Conservation (phyloP, 2,329 filamentous ascomycete species). For the Diaporthe australafricana region DNA sequence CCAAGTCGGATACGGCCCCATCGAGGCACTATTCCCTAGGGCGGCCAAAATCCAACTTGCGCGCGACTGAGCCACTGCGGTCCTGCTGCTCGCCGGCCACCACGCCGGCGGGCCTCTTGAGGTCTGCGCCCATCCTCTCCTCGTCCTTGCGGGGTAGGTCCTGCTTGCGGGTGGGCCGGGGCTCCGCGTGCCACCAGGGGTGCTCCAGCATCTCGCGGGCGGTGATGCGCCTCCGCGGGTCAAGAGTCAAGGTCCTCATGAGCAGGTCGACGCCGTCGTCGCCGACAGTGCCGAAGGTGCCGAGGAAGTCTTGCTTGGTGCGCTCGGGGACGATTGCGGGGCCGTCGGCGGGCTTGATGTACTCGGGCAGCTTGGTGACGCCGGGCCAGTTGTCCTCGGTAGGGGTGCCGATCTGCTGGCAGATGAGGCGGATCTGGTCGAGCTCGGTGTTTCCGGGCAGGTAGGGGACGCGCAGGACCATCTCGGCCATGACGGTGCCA, state of each 20-base stretch:
- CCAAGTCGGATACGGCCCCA: not conserved
- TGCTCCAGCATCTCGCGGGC: conserved; percentile 84
- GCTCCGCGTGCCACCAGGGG: conserved; percentile 86
- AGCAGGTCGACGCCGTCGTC: conserved; percentile 87
- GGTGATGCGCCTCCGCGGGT: conserved; percentile 86
- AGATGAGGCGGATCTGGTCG: conserved; percentile 87
- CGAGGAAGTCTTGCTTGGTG: conserved; percentile 78
- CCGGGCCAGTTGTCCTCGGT: conserved; percentile 97
- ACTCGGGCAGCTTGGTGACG: conserved; percentile 82
- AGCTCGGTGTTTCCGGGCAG: conserved; percentile 87
- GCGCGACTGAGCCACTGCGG: conserved; percentile 80
- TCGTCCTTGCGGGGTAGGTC: conserved; percentile 83
- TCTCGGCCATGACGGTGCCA: conserved; percentile 91
- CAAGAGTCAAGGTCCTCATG: conserved; percentile 84
- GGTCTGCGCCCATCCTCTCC: conserved; percentile 83
- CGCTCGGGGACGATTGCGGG: conserved; percentile 67
- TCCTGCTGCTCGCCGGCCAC: conserved; percentile 66
- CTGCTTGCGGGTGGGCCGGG: conserved; percentile 83
- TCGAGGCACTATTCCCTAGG: conserved; percentile 48
- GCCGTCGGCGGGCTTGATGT: conserved; percentile 72
- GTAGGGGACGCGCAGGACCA: conserved; percentile 85
- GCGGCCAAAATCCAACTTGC: conserved; percentile 81
- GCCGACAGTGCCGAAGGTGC: conserved; percentile 83
- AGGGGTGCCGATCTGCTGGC: conserved; percentile 87
- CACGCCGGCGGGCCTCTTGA: conserved; percentile 81